A percentile compares a stretch with the other conserved stretches of the same genome.
phyloP scores from a whole-genome alignment of 106 monocot species.

The Apostasia ramifera region DNA sequence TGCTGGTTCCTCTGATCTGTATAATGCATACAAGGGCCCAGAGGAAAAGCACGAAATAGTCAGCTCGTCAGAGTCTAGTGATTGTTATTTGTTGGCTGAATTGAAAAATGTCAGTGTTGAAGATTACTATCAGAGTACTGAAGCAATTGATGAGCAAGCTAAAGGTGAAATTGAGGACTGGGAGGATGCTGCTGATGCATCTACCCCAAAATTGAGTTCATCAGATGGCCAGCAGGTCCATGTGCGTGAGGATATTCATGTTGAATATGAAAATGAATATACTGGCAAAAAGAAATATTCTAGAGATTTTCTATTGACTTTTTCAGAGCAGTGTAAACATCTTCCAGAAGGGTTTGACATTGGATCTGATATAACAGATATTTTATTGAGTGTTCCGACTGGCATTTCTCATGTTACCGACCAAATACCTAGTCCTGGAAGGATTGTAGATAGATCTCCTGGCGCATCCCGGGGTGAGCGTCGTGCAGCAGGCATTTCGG shows the following conservation, averaged over 20 bases:
- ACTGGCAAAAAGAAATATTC: conserved; percentile 24
- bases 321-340: conserved; percentile 31
- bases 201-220: conserved; percentile 31
- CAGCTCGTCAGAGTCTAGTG: conserved; percentile 9
- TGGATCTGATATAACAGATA: conserved; percentile 30
- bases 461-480: conserved; percentile 28
- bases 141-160: conserved; percentile 16
- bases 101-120: not conserved
- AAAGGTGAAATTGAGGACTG: conserved; percentile 58
- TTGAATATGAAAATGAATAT: conserved; percentile 4
- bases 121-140: conserved; percentile 12
- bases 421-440: conserved; percentile 52
- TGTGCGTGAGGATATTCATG: not conserved
- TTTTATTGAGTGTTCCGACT: conserved; percentile 17
- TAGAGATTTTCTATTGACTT: conserved; percentile 42
- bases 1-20: conserved; percentile 59
- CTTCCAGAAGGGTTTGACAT: conserved; percentile 44
- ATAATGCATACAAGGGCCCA: conserved; percentile 66
- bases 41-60: conserved; percentile 32
- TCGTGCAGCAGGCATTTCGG: conserved; percentile 15
- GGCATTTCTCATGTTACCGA: conserved; percentile 18
- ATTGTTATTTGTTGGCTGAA: conserved; percentile 14
- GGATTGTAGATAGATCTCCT: conserved; percentile 37
- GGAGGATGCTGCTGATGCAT: conserved; percentile 54
- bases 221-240: not conserved